These are phyloP conservation scores for Aspergillus bombycis DNA, from an alignment of 2,329 filamentous ascomycete genomes.

Conservation along the genomic window DNA sequence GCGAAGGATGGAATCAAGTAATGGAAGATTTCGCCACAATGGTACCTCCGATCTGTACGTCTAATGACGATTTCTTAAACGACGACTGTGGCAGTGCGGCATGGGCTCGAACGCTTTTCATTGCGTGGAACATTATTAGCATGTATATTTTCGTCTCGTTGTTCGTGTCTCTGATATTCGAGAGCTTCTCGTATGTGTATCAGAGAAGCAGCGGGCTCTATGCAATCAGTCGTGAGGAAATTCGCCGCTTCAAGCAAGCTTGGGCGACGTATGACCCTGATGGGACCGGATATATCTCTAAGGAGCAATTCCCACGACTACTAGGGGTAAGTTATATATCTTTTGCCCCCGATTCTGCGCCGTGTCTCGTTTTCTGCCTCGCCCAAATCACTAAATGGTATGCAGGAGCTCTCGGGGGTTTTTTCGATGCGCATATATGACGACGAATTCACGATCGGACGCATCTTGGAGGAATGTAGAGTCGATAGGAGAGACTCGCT, in stretches of 20 bases:
- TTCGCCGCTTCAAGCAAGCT: slow-evolving; percentile 95
- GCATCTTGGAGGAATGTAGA: slow-evolving; percentile 82
- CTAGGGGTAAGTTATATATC: slow-evolving; percentile 64
- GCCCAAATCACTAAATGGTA: slow-evolving; percentile 9
- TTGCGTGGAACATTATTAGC: slow-evolving; percentile 98
- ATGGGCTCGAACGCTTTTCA: slow-evolving; percentile 89
- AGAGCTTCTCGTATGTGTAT: slow-evolving; percentile 99
- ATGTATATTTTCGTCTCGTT: slow-evolving; percentile 99
- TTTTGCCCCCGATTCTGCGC: slow-evolving; percentile 13
- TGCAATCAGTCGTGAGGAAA: slow-evolving; percentile 87
- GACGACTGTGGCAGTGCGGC: slow-evolving; percentile 90
- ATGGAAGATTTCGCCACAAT: slow-evolving; percentile 95
- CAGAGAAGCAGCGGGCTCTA: slow-evolving; percentile 93
- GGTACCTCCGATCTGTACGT: slow-evolving; percentile 77
- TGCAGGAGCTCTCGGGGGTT: slow-evolving; percentile 79
- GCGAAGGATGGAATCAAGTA: slow-evolving; percentile 93
- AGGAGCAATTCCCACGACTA: slow-evolving; percentile 84
- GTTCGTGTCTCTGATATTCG: slow-evolving; percentile 98
- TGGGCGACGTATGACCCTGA: slow-evolving; percentile 95
- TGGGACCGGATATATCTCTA: slow-evolving; percentile 87
- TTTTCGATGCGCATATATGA: slow-evolving; percentile 98
- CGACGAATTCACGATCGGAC: slow-evolving; percentile 81
- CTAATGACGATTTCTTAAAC: slow-evolving; percentile 71
- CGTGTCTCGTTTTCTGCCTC: slow-evolving; percentile 10
- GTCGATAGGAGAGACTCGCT: slow-evolving; percentile 56